Percentiles rank a stretch among this genome's conserved stretches.
Evolutionary conservation across 306 rosid species (phyloP).

Genomic region (Cucurbita moschata): DNA sequence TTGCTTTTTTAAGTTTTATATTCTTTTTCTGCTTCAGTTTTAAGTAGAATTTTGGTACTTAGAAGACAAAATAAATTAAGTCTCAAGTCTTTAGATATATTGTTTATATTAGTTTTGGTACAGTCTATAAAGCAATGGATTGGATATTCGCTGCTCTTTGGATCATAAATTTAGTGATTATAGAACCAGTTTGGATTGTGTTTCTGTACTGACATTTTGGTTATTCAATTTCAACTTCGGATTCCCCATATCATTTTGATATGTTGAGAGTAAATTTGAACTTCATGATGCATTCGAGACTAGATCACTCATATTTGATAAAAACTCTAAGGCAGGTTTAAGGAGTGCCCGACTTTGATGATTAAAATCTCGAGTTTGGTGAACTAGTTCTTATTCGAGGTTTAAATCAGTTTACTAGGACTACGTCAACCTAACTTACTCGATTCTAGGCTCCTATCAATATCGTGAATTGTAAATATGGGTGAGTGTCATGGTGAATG

Average conservation of each 20-base stretch:
- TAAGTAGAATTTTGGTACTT: not conserved
- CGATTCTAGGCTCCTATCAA: too few relatives aligned
- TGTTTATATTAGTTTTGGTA: not conserved
- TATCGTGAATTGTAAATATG: too few relatives aligned
- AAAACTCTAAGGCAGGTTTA: too few relatives aligned
- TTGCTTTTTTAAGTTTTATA: not conserved
- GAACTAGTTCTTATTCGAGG: too few relatives aligned
- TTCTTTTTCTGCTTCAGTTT: not conserved
- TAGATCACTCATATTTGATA: too few relatives aligned
- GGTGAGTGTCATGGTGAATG: too few relatives aligned
- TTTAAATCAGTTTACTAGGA: too few relatives aligned
- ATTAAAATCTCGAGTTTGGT: too few relatives aligned
- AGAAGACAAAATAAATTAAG: not conserved
- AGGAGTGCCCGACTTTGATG: too few relatives aligned
- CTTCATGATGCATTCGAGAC: too few relatives aligned
- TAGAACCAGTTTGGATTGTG: not conserved
- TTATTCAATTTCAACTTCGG: not conserved
- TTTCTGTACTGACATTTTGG: not conserved
- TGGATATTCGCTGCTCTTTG: not conserved
- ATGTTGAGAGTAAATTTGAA: not conserved
- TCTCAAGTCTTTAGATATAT: not conserved
- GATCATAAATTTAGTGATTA: not conserved
- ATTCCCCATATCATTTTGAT: too few relatives aligned
- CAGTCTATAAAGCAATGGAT: not conserved
- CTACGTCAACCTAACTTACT: too few relatives aligned